Evolutionary conservation across 2,329 filamentous ascomycete genomes (phyloP).

Genomic region (Bipolaris victoriae): DNA sequence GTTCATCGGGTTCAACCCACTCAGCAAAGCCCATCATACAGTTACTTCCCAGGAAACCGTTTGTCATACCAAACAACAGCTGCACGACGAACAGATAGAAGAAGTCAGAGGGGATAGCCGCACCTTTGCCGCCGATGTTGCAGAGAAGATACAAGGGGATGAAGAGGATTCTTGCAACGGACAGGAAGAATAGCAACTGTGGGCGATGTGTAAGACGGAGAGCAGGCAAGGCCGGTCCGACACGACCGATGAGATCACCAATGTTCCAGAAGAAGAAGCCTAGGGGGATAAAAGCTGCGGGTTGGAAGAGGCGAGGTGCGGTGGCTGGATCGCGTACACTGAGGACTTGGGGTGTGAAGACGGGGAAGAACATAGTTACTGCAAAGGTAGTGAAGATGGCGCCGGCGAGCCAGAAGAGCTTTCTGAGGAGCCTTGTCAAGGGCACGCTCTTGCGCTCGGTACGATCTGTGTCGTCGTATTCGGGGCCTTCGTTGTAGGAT

Average conservation of each 20-base stretch:
- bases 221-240: conserved; percentile 66
- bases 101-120: conserved; percentile 73
- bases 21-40: conserved; percentile 90
- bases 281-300: conserved; percentile 83
- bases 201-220: conserved; percentile 67
- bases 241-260: conserved; percentile 80
- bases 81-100: conserved; percentile 90
- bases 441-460: conserved; percentile 57
- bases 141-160: conserved; percentile 88
- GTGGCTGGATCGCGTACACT: conserved; percentile 51
- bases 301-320: conserved; percentile 67
- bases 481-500: conserved; percentile 30
- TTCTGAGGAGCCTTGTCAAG: conserved; percentile 71
- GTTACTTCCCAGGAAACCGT: conserved; percentile 83
- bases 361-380: conserved; percentile 92
- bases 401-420: conserved; percentile 78
- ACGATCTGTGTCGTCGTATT: conserved; percentile 22
- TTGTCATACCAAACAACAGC: conserved; percentile 80
- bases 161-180: conserved; percentile 70
- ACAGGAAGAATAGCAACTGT: conserved; percentile 68
- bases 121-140: conserved; percentile 78
- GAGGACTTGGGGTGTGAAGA: conserved; percentile 71
- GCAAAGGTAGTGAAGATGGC: conserved; percentile 81
- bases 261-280: conserved; percentile 93
- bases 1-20: conserved; percentile 81